Conservation (phyloP, 1,139 yeast species). For the Yamadazyma pseudoaaseri region DNA sequence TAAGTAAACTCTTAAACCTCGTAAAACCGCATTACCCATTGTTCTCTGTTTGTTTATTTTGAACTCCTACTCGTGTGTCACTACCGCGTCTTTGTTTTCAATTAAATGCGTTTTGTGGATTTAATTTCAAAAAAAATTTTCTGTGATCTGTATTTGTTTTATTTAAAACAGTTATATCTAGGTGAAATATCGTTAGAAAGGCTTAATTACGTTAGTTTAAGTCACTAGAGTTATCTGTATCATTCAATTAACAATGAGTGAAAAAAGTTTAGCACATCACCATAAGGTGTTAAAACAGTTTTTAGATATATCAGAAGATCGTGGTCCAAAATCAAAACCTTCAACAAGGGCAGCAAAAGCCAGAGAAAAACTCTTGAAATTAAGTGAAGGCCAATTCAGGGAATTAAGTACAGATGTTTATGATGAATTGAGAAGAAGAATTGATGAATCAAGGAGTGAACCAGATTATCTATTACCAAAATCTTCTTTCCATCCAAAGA, state of each 20-base stretch:
- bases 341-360: conserved; percentile 73
- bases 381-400: conserved; percentile 79
- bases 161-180: too few species aligned
- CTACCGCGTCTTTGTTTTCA: conserved; percentile 4
- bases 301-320: conserved; percentile 52
- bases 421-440: conserved; percentile 82
- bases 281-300: conserved; percentile 52
- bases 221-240: background rate
- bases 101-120: background rate
- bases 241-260: conserved; percentile 10
- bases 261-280: conserved; percentile 42
- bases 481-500: conserved; percentile 81
- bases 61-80: background rate
- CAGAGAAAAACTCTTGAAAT: conserved; percentile 76
- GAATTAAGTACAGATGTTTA: conserved; percentile 92
- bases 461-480: conserved; percentile 68
- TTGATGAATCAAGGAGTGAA: conserved; percentile 51
- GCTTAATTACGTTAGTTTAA: too few species aligned
- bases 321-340: conserved; percentile 38
- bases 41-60: background rate
- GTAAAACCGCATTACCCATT: too few species aligned
- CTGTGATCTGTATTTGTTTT: conserved; percentile 2
- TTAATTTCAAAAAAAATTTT: conserved; percentile 4
- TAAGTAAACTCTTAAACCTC: too few species aligned
- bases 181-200: too few species aligned